These are phyloP conservation scores for Drechslerella stenobrocha DNA, from an alignment of 2,329 filamentous ascomycete genomes.

Conservation along the genomic window DNA sequence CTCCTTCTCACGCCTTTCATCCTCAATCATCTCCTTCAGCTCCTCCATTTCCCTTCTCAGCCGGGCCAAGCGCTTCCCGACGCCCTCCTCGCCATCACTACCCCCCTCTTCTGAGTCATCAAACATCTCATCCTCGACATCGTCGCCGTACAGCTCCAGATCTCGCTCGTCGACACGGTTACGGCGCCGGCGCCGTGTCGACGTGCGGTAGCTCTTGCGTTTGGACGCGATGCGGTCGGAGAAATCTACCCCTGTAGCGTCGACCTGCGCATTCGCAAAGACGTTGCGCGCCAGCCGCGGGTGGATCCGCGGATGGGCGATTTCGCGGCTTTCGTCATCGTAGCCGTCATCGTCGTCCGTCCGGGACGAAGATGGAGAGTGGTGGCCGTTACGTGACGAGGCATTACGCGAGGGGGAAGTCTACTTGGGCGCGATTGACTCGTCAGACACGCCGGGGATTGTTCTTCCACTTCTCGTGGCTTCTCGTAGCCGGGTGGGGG, in stretches of 20 bases:
- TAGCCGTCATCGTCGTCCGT: slow-evolving; percentile 63
- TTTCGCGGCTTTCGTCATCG: slow-evolving; percentile 66
- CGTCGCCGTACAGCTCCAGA: slow-evolving; percentile 50
- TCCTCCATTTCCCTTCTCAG: slow-evolving; percentile 81
- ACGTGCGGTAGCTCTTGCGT: slow-evolving; percentile 78
- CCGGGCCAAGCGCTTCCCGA: slow-evolving; percentile 78
- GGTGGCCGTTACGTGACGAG: slow-evolving; percentile 59
- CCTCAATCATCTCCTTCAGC: slow-evolving; percentile 61
- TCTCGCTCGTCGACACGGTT: slow-evolving; percentile 62
- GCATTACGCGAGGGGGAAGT: slow-evolving; percentile 62
- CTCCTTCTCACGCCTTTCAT: slow-evolving; percentile 60
- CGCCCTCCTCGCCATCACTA: slow-evolving; percentile 68
- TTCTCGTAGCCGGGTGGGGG: background rate
- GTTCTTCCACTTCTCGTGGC: background rate
- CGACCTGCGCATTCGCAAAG: slow-evolving; percentile 75
- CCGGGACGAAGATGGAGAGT: slow-evolving; percentile 60
- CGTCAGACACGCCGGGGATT: slow-evolving; percentile 9
- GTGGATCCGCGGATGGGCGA: slow-evolving; percentile 75
- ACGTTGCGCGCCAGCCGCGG: slow-evolving; percentile 76
- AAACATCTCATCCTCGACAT: slow-evolving; percentile 62
- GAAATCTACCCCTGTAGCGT: slow-evolving; percentile 79
- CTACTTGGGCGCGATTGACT: slow-evolving; percentile 54
- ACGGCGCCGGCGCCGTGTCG: slow-evolving; percentile 68
- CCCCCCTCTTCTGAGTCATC: slow-evolving; percentile 77
- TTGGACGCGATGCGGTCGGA: slow-evolving; percentile 84